Percentiles rank a stretch among this genome's conserved stretches.
These are phyloP conservation scores for Dryas drummondii DNA, from an alignment of 306 rosid genomes.

Conservation along the genomic window DNA sequence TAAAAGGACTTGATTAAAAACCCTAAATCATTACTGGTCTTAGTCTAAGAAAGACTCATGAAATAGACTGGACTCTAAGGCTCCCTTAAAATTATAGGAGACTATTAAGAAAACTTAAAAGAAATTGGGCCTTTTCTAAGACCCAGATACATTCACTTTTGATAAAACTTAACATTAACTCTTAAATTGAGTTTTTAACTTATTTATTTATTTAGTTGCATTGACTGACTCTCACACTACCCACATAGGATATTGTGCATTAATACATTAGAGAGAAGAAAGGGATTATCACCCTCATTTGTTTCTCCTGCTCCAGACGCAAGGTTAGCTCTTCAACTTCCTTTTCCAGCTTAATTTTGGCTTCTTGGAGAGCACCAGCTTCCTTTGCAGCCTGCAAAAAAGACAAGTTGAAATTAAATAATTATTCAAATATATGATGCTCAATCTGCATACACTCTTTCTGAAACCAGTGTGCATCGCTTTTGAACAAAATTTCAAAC, in stretches of 20 bases:
- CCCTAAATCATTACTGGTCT: too few relatives aligned
- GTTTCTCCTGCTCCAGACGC: constrained; percentile 63
- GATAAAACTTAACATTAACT: too few relatives aligned
- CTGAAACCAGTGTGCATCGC: not conserved
- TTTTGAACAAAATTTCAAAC: not conserved
- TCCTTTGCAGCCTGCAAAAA: constrained; percentile 81
- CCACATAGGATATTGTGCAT: not conserved
- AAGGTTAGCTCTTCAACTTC: constrained; percentile 80
- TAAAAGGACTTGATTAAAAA: too few relatives aligned
- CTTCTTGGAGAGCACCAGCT: constrained; percentile 86
- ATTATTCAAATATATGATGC: not conserved
- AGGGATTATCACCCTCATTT: constrained; percentile 58
- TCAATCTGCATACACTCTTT: not conserved
- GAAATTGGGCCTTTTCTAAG: too few relatives aligned
- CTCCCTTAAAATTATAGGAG: too few relatives aligned
- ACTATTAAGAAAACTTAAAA: too few relatives aligned
- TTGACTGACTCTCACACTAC: too few relatives aligned
- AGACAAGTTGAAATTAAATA: not conserved
- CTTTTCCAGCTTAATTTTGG: constrained; percentile 71
- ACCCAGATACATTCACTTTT: too few relatives aligned
- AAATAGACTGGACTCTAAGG: too few relatives aligned
- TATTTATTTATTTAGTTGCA: too few relatives aligned
- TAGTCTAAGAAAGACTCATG: too few relatives aligned
- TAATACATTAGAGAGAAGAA: not conserved
- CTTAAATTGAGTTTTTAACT: too few relatives aligned